Base-by-base conservation (phyloP, 1,284 basidiomycete genomes). In the Amylostereum chailletii region DNA sequence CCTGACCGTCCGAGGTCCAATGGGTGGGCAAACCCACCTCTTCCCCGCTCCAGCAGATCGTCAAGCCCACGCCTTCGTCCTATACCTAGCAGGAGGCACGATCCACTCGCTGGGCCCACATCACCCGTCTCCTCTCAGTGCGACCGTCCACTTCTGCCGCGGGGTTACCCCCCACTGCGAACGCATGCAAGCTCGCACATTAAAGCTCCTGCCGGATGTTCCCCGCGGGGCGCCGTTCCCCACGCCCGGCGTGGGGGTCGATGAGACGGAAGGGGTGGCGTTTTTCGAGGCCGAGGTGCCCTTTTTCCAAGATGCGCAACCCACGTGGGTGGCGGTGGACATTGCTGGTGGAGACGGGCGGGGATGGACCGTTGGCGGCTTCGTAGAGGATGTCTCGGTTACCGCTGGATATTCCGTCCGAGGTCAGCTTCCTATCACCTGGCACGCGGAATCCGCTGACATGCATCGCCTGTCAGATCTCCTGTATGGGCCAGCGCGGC, bases 261-360 rank as follows among this genome's bases (percentile, higher is more conserved):
- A 86, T 50, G 86, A 90, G 61, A 83, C 81, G 8, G 86, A 88
- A 49, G 86, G 84, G 0, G 68, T 83, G 0, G 80, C 83, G 3
- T 64, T 80, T 19, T 86, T 77, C 55, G 79, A 82, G 58, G 75
- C 72, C 2, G 65, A 72, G 39, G 45, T 83, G 26, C 59, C 66
- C 5, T 47, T 42, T 33, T 51, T 52, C 30, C 51, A 53, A 26
- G 55, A 46, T 39, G 19, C 51, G 47, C 42, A 42, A 19, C 30
- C 43, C 34, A 46, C 37, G n/a, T 77, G 72, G 70, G 62, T 87
- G 11, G 79, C 71, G 2, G 68, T 88, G 36, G 66, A 60, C 9
- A 58, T 84, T 11, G 71, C 77, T 2, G 57, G 67, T 44, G 74
- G 68, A n/a, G 72, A 78, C 49, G 73, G 71, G 3, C 62, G 66